A percentile compares a stretch with the other conserved stretches of the same genome.
Conservation (phyloP, 208 protist genomes). For the Strigomonas galati region DNA sequence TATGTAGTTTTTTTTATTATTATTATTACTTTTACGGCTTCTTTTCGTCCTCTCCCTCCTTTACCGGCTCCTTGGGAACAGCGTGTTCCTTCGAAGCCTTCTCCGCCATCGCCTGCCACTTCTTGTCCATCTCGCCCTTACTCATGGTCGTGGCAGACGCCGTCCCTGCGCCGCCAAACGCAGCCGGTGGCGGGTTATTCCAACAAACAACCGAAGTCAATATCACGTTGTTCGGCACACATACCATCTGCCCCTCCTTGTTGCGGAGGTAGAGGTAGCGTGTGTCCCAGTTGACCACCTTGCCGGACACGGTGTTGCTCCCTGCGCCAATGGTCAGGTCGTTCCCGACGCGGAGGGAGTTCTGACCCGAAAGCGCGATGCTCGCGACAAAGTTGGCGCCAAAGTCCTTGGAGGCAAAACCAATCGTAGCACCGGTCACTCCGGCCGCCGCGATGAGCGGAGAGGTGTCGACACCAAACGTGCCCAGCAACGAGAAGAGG, state of each 20-base stretch:
- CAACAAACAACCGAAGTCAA: constrained; percentile 71
- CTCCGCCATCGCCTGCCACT: constrained; percentile 10
- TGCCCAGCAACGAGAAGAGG: constrained; percentile 64
- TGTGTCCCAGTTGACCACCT: constrained; percentile 74
- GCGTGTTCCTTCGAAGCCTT: constrained; percentile 36
- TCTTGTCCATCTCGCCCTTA: constrained; percentile 3
- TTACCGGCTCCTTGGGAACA: background rate
- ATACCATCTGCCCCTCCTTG: constrained; percentile 39
- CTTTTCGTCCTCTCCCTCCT: background rate
- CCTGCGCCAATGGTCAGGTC: constrained; percentile 56
- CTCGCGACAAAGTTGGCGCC: constrained; percentile 80
- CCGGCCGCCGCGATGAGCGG: constrained; percentile 74
- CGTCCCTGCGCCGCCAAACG: no score
- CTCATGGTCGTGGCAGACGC: background rate
- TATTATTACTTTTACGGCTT: background rate
- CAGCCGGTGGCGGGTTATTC: constrained; percentile 20
- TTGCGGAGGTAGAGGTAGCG: constrained; percentile 75
- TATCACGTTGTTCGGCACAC: constrained; percentile 72
- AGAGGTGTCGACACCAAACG: constrained; percentile 67
- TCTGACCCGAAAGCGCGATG: constrained; percentile 64
- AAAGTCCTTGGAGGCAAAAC: constrained; percentile 85
- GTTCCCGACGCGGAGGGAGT: constrained; percentile 56
- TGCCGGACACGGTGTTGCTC: constrained; percentile 32
- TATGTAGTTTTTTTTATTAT: constrained; percentile 1
- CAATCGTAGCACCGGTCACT: constrained; percentile 75